These are phyloP conservation scores for Powellomyces hirtus DNA, from an alignment of 192 early-diverging fungal species.

Conservation along the genomic window DNA sequence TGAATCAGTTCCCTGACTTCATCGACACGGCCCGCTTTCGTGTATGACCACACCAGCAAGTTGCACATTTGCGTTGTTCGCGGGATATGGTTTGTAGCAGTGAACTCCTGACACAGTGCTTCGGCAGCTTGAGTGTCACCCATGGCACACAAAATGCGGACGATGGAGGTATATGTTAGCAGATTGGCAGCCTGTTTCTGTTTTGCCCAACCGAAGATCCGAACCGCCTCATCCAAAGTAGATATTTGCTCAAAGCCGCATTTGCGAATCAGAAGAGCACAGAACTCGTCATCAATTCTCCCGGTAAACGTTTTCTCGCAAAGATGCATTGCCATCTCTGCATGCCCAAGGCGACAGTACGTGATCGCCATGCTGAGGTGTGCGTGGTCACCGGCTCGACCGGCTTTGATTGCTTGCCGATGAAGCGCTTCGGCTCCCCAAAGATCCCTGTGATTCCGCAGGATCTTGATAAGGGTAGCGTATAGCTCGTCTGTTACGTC, in stretches of 20 bases:
- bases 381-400: background rate
- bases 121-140: background rate
- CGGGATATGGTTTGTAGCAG: background rate
- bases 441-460: background rate
- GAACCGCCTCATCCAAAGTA: background rate
- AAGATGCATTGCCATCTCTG: background rate
- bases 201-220: slow-evolving; percentile 4
- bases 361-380: background rate
- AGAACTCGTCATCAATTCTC: background rate
- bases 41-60: slow-evolving; percentile 1
- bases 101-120: background rate
- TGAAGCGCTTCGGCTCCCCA: background rate
- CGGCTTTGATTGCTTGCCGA: background rate
- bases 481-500: slow-evolving; percentile 7
- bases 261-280: background rate
- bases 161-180: background rate
- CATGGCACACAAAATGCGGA: background rate
- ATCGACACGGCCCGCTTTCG: background rate
- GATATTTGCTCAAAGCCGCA: background rate
- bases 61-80: background rate
- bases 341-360: background rate
- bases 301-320: background rate
- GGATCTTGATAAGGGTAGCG: slow-evolving; percentile 10
- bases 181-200: background rate
- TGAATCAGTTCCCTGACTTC: background rate